Evolutionary conservation across 2,329 filamentous ascomycete genomes (phyloP), one percentile per base, ranked within the genome.

Genomic region (Calonectria naviculata): DNA sequence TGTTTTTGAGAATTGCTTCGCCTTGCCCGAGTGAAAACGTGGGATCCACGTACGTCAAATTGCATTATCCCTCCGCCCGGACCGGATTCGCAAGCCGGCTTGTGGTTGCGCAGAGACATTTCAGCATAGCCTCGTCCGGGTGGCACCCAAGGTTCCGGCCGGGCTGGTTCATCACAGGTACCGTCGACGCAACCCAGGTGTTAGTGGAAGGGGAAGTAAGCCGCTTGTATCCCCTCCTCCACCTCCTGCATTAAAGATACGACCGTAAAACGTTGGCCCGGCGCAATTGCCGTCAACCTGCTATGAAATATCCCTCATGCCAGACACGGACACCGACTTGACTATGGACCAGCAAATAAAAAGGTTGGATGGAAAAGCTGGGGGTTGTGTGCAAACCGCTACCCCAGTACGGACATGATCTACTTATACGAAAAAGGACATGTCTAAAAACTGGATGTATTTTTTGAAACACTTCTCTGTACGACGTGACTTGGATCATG

Each of bases 91-190:
- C 38, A 29, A 42, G 56, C 56, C 56, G 56, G 56, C 36, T 29
- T n/a, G 17, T 31, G 17, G 38, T 61, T 44, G 5, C 56, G 26
- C 38, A 61, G 38, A 61, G 36, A 44, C 56, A 42, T 24, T 61
- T 44, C 9, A 44, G 63, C 64, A 66, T 42, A 66, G 63, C 63
- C 63, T 66, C 63, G 47, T 66, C 49, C 31, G 26, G 63, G 63
- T 36, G 31, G 44, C 34, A 52, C 44, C 41, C 44, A 54, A 54
- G 34, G 29, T 64, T 36, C 60, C 15, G 61, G 24, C 61, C 44
- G 46, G 19, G 44, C n/a, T 64, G 24, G 44, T 19, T 31, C 38
- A 26, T 47, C 19, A 31, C 17, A 52, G 38, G 38, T 66, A 46
- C 63, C 47, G 47, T 44, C 28, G n/a, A 29, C 36, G 41, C n/a